phyloP scores from a whole-genome alignment of 805 yeast genomes.

The Maudiozyma bulderi region DNA sequence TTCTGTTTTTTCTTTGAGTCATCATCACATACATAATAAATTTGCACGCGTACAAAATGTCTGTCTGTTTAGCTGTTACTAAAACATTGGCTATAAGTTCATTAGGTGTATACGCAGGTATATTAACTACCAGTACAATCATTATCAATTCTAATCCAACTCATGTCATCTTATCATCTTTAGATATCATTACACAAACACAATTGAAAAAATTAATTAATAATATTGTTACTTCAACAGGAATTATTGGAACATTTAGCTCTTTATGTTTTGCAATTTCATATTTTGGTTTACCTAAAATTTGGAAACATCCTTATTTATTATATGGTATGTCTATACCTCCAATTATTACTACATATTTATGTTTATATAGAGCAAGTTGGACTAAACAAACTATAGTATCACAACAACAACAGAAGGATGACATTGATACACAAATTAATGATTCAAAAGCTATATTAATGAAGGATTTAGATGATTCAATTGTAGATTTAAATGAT shows the following conservation, averaged over 20 bases:
- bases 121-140: slow-evolving; percentile 28
- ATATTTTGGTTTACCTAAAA: slow-evolving; percentile 46
- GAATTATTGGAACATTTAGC: slow-evolving; percentile 38
- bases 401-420: not conserved
- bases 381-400: not conserved
- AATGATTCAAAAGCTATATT: not conserved
- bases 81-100: slow-evolving; percentile 59
- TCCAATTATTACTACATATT: slow-evolving; percentile 14
- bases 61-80: slow-evolving; percentile 45
- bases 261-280: slow-evolving; percentile 44
- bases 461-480: slow-evolving; percentile 12
- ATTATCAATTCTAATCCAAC: slow-evolving; percentile 5
- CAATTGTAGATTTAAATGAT: slow-evolving; percentile 23
- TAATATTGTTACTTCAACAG: slow-evolving; percentile 10
- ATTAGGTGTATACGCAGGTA: slow-evolving; percentile 53
- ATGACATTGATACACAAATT: not conserved
- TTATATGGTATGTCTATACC: slow-evolving; percentile 41
- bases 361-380: slow-evolving; percentile 4
- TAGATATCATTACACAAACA: slow-evolving; percentile 14
- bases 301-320: slow-evolving; percentile 62
- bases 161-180: slow-evolving; percentile 9
- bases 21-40: not conserved
- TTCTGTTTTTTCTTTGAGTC: not conserved
- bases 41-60: slow-evolving; percentile 24
- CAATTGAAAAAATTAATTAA: slow-evolving; percentile 8